Evolutionary conservation across 805 yeast species (phyloP).

Genomic region (Pichia californica): DNA sequence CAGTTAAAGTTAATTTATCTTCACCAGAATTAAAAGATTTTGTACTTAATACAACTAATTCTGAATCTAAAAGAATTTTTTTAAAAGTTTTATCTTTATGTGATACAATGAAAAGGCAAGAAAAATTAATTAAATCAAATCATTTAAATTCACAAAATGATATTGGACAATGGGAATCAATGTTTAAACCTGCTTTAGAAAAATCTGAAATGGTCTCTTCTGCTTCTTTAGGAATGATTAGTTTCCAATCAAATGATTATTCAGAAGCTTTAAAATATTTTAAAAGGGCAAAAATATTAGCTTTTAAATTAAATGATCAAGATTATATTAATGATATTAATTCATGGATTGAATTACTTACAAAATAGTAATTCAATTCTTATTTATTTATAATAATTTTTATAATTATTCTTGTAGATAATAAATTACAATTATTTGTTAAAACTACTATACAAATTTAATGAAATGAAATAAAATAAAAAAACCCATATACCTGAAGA

Average conservation of each 20-base stretch:
- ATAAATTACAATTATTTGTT: not conserved
- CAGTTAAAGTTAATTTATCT: conserved; percentile 9
- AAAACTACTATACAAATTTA: too few relatives aligned
- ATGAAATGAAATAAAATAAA: not conserved
- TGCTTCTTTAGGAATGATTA: conserved; percentile 15
- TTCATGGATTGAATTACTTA: conserved; percentile 12
- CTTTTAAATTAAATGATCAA: conserved; percentile 11
- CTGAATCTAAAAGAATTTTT: conserved; percentile 15
- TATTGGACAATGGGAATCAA: conserved; percentile 9
- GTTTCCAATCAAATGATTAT: conserved; percentile 8
- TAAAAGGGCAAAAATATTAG: conserved; percentile 14
- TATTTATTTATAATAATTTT: too few relatives aligned
- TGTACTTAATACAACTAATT: conserved; percentile 12
- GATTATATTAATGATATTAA: conserved; percentile 14
- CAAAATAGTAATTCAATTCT: not conserved
- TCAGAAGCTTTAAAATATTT: conserved; percentile 13
- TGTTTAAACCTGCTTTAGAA: conserved; percentile 17
- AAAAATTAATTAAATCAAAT: conserved; percentile 2
- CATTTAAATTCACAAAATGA: conserved; percentile 9
- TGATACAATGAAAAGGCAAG: conserved; percentile 14
- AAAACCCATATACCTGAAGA: too few relatives aligned
- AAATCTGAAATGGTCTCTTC: conserved; percentile 20
- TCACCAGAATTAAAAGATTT: conserved; percentile 15
- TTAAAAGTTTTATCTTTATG: conserved; percentile 11
- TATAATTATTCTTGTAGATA: not conserved